These are phyloP conservation scores for Leucoagaricus sp. DNA, from an alignment of 1,284 basidiomycete species.

Conservation along the genomic window DNA sequence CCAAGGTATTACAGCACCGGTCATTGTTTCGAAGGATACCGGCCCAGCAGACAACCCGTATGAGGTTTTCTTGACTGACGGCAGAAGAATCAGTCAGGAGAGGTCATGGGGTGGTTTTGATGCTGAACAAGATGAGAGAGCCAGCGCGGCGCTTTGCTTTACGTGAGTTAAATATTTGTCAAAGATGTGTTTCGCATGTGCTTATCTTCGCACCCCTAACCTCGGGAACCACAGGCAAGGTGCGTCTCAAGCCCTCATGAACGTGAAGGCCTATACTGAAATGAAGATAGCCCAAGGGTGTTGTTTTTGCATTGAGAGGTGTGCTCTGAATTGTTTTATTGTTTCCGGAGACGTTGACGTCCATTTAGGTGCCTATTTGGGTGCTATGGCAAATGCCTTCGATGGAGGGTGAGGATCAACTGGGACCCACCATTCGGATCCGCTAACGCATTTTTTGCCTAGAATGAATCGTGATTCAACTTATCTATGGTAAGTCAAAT, in stretches of 20 bases:
- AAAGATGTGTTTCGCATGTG: neutral
- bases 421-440: slow-evolving; percentile 4
- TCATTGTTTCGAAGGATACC: slow-evolving; percentile 74
- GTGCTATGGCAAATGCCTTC: slow-evolving; percentile 80
- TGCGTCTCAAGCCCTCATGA: no score
- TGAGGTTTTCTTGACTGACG: slow-evolving; percentile 71
- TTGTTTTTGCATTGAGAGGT: slow-evolving; percentile 80
- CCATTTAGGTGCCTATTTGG: slow-evolving; percentile 71
- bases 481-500: slow-evolving; percentile 66
- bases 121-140: slow-evolving; percentile 70
- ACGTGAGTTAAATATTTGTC: slow-evolving; percentile 52
- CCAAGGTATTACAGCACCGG: slow-evolving; percentile 46
- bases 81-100: slow-evolving; percentile 65
- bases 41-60: slow-evolving; percentile 75
- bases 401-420: slow-evolving; percentile 59
- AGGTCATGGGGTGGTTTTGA: slow-evolving; percentile 78
- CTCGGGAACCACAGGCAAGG: slow-evolving; percentile 82
- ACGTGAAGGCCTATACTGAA: no score
- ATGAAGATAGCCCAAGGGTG: slow-evolving; percentile 78
- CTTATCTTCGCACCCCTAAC: slow-evolving; percentile 35
- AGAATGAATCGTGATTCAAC: slow-evolving; percentile 69
- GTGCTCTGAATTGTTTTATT: neutral
- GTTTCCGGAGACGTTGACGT: slow-evolving; percentile 1
- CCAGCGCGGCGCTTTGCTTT: slow-evolving; percentile 73
- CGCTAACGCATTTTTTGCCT: neutral